A percentile compares a stretch with the other conserved stretches of the same genome.
Conservation (phyloP, 2,329 filamentous ascomycete genomes). For the Fusarium falciforme region DNA sequence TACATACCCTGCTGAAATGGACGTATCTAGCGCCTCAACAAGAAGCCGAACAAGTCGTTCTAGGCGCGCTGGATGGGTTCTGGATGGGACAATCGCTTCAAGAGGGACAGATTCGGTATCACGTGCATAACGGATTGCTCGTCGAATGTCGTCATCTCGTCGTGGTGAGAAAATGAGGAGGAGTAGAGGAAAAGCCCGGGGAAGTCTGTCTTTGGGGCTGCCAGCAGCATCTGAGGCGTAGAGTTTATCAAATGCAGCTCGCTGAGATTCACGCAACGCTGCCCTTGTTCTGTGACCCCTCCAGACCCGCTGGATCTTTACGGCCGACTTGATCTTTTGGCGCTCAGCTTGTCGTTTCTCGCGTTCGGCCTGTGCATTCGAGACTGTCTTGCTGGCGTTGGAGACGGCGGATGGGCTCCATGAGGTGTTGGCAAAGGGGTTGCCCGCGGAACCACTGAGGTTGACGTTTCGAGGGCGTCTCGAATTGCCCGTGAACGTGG, state of each 20-base stretch:
- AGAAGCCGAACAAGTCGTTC: slow-evolving; percentile 52
- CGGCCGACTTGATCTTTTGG: slow-evolving; percentile 78
- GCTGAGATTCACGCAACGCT: slow-evolving; percentile 66
- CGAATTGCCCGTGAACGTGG: slow-evolving; percentile 89
- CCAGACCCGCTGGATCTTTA: slow-evolving; percentile 83
- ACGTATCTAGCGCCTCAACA: slow-evolving; percentile 47
- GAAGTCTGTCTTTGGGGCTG: slow-evolving; percentile 51
- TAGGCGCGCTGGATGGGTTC: slow-evolving; percentile 47
- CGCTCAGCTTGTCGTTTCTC: slow-evolving; percentile 83
- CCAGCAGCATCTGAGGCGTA: slow-evolving; percentile 56
- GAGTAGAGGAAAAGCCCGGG: slow-evolving; percentile 59
- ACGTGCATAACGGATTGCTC: slow-evolving; percentile 59
- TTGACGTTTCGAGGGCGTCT: slow-evolving; percentile 92
- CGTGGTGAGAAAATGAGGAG: slow-evolving; percentile 61
- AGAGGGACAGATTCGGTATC: slow-evolving; percentile 55
- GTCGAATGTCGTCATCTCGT: slow-evolving; percentile 58
- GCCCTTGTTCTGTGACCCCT: slow-evolving; percentile 77
- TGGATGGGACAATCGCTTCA: slow-evolving; percentile 48
- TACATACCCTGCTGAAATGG: slow-evolving; percentile 41
- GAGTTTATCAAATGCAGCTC: slow-evolving; percentile 71
- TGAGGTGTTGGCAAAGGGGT: slow-evolving; percentile 78
- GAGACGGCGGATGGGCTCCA: slow-evolving; percentile 68
- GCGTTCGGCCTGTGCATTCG: slow-evolving; percentile 88
- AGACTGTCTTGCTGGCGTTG: slow-evolving; percentile 80
- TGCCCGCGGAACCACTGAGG: slow-evolving; percentile 84